Conservation (phyloP, 202 grass and related monocot species). For the Elaeis oleifera region DNA sequence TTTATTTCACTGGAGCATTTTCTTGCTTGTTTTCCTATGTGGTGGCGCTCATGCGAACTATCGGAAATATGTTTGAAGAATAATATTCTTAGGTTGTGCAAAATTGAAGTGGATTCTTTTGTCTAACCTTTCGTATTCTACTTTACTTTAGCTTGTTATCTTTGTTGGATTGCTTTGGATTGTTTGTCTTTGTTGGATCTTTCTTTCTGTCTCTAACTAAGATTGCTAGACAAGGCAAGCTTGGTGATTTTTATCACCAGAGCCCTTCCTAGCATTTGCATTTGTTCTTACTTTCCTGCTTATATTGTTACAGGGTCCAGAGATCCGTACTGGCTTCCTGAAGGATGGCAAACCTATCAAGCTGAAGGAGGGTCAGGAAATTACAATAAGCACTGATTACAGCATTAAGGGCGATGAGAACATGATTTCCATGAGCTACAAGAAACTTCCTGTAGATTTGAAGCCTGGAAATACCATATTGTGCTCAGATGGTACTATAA, state of each 20-base stretch:
- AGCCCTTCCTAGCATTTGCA: neutral
- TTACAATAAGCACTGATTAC: slow-evolving; percentile 80
- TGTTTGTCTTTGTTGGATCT: no score
- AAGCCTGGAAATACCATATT: slow-evolving; percentile 89
- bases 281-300: neutral
- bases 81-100: no score
- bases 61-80: no score
- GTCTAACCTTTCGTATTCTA: no score
- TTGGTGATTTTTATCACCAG: neutral
- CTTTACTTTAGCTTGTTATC: no score
- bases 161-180: no score
- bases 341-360: slow-evolving; percentile 82
- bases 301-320: slow-evolving; percentile 50
- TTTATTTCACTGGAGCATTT: no score
- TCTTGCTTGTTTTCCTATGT: no score
- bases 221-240: neutral
- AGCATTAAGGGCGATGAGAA: slow-evolving; percentile 71
- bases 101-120: no score
- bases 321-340: slow-evolving; percentile 90
- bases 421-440: slow-evolving; percentile 96
- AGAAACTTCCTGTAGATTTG: slow-evolving; percentile 74
- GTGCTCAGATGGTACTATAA: slow-evolving; percentile 85
- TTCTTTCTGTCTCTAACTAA: neutral
- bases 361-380: slow-evolving; percentile 76
- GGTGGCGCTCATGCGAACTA: no score